These are phyloP conservation scores for Dryas drummondii DNA, from an alignment of 306 rosid species.

Conservation along the genomic window DNA sequence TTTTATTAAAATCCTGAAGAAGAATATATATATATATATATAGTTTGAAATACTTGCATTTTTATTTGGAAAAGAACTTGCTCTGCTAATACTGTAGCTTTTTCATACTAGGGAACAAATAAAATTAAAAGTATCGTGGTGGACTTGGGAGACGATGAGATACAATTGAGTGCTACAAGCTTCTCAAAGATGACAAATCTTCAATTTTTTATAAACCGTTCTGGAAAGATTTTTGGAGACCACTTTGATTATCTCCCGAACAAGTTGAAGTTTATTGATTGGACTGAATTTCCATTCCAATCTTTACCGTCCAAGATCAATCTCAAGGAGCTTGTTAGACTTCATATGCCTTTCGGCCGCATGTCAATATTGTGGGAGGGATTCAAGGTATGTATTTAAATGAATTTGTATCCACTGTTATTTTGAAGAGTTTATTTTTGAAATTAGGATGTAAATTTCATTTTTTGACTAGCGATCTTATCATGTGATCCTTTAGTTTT, in stretches of 20 bases:
- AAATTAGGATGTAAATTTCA: neutral
- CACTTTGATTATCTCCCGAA: slow-evolving; percentile 28
- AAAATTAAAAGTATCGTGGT: neutral
- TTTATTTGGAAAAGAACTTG: neutral
- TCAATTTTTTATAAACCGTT: slow-evolving; percentile 26
- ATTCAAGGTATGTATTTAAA: slow-evolving; percentile 15
- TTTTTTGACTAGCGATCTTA: neutral
- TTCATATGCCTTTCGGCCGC: slow-evolving; percentile 30
- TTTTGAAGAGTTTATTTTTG: too few species aligned
- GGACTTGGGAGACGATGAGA: neutral
- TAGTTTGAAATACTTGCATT: neutral
- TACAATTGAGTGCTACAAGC: slow-evolving; percentile 17
- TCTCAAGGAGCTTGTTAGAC: slow-evolving; percentile 32
- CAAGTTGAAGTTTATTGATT: slow-evolving; percentile 37
- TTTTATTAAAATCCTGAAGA: neutral
- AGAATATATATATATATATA: too few species aligned
- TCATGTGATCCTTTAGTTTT: neutral
- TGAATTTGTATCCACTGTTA: neutral
- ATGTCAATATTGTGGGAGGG: slow-evolving; percentile 20
- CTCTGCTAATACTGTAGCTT: slow-evolving; percentile 13
- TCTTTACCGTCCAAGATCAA: slow-evolving; percentile 29
- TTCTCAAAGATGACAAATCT: slow-evolving; percentile 30
- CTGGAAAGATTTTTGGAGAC: slow-evolving; percentile 25
- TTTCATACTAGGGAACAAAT: neutral
- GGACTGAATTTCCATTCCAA: slow-evolving; percentile 35